Evolutionary conservation across 176 grass and related monocot genomes (phyloP), one percentile per base, ranked within the genome.

Genomic region (Microstegium vimineum): DNA sequence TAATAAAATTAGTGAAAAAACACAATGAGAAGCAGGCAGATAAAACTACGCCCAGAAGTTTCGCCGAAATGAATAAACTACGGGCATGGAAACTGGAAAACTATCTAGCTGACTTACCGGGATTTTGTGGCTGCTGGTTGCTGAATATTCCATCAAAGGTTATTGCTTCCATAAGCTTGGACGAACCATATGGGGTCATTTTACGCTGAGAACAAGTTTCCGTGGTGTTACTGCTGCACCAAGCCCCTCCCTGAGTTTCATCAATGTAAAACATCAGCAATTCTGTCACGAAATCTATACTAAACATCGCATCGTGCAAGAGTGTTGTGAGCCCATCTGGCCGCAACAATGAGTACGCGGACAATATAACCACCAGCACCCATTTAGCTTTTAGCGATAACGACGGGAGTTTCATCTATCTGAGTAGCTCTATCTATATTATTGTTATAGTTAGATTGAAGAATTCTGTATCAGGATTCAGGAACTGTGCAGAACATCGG

Each of bases 91-190:
- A 51, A 51, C 47, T 51, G n/a, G 65, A 71, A 76, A 59, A 27
- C 64, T 22, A 69, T 14, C 15, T 35, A 69, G 43, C 14, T 46
- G 14, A 45, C 59, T 34, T 46, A 95, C 93, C 87, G 61, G 93
- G 90, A 84, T 95, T 95, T 62, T 74, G 20, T 22, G 12, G 51
- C 14, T 83, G 76, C 17, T 81, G 35, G 27, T 88, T 77, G 80
- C 90, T 95, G 86, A 95, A 65, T 14, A 95, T 92, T 40, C 90
- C 87, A 15, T 23, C 22, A 77, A 95, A 95, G 0, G 70, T 5
- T 56, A 56, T 52, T 18, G 71, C 43, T 76, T 72, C 40, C 93
- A 95, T 95, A 37, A 84, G 31, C 15, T 82, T 49, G 18, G 93
- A 95, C 22, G 93, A 92, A 62, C 93, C 90, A 9, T 81, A 9